Conservation (phyloP, 148 eudicot species). For the Rheum nobile region DNA sequence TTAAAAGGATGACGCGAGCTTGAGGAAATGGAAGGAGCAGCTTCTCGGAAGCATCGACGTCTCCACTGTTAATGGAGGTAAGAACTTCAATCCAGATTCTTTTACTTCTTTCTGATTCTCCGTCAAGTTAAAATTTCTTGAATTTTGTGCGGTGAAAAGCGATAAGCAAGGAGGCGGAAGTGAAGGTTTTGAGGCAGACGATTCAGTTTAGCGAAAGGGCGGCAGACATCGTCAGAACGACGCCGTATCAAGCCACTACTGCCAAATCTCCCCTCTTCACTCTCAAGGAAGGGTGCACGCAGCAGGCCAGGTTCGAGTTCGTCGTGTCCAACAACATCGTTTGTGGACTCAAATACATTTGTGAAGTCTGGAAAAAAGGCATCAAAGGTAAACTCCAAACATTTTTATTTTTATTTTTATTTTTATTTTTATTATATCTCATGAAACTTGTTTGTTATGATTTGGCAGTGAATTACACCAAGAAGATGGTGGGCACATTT, state of each 20-base stretch:
- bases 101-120: background rate
- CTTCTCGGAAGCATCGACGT: slow-evolving; percentile 2
- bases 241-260: slow-evolving; percentile 21
- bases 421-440: background rate
- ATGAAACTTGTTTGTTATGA: background rate
- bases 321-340: slow-evolving; percentile 16
- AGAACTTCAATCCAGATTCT: background rate
- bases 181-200: slow-evolving; percentile 22
- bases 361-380: slow-evolving; percentile 33
- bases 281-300: slow-evolving; percentile 30
- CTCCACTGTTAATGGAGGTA: background rate
- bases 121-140: no score
- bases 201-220: slow-evolving; percentile 18
- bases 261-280: slow-evolving; percentile 23
- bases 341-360: slow-evolving; percentile 18
- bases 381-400: slow-evolving; percentile 16
- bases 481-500: slow-evolving; percentile 30
- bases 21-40: slow-evolving; percentile 14
- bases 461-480: slow-evolving; percentile 20
- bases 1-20: slow-evolving; percentile 5
- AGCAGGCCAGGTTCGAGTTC: slow-evolving; percentile 20
- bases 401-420: background rate
- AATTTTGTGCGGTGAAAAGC: background rate
- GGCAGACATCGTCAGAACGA: slow-evolving; percentile 17
- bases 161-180: slow-evolving; percentile 13